Evolutionary conservation across 2,329 filamentous ascomycete species (phyloP), one percentile per base, ranked within the genome.

Genomic region (Exophiala bonariae): DNA sequence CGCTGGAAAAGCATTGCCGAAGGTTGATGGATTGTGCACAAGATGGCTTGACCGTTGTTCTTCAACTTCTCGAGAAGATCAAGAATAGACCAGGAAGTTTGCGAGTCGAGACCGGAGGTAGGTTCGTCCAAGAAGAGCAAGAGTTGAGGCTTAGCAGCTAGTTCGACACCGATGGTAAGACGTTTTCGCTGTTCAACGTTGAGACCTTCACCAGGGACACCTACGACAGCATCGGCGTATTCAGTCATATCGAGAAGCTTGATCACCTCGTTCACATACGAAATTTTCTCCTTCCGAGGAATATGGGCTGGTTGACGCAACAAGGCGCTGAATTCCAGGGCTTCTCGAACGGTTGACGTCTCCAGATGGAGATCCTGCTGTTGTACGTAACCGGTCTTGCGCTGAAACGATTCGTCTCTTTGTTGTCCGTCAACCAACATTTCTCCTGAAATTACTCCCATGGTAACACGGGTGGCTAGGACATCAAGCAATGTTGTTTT

Each of bases 21-120:
- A n/a, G 92, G 92, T 68, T 97, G 92, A 66, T 97, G 92, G 52
- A 96, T 96, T 0, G 92, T 96, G 72, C 90, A 96, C n/a, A 96
- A 82, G 68, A 96, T 89, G 41, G 92, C 91, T 65, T 95, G 89
- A 13, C 92, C 91, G 54, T 83, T 86, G 66, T 92, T 87, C 60
- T 89, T 89, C 26, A 96, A 77, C 69, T 95, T 96, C 68, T 95
- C 86, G 32, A 97, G 79, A 9, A 96, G 79, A 65, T 89, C 85
- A 36, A 90, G 78, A 63, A 96, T 96, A 55, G 89, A 87, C 89
- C 89, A 96, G 1, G 90, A 92, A 1, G 91, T 95, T 67, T 96
- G 90, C 62, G 83, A 89, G 68, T 96, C 92, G 16, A 96, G 82
- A 74, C 92, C 92, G 20, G 90, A 96, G 3, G 91, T 96, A 11